A percentile compares a stretch with the other conserved stretches of the same genome.
Evolutionary conservation across 176 grass and related monocot species (phyloP).

Genomic region (Avena insularis): DNA sequence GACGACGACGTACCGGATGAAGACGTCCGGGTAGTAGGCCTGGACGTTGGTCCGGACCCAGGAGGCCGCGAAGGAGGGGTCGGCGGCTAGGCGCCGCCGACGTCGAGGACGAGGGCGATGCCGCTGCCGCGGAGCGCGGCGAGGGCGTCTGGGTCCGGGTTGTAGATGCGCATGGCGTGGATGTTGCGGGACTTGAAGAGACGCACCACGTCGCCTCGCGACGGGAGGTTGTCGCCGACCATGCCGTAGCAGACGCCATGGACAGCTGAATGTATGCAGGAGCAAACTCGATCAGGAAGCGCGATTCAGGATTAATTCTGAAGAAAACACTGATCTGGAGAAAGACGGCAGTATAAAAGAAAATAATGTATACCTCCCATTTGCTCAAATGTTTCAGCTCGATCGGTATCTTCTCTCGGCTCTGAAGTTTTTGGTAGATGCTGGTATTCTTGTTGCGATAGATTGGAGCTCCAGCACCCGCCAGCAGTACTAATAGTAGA

Average conservation of each 20-base stretch:
- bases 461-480: too few relatives aligned
- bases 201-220: slow-evolving; percentile 49
- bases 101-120: slow-evolving; percentile 54
- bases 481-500: too few relatives aligned
- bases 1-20: slow-evolving; percentile 50
- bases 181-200: slow-evolving; percentile 68
- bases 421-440: too few relatives aligned
- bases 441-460: too few relatives aligned
- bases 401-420: too few relatives aligned
- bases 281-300: too few relatives aligned
- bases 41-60: slow-evolving; percentile 56
- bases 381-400: too few relatives aligned
- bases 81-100: slow-evolving; percentile 25
- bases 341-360: too few relatives aligned
- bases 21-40: slow-evolving; percentile 19
- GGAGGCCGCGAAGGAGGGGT: neutral
- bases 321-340: too few relatives aligned
- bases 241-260: slow-evolving; percentile 70
- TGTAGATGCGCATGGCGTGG: slow-evolving; percentile 62
- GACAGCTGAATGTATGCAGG: neutral
- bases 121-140: slow-evolving; percentile 38
- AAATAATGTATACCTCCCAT: too few relatives aligned
- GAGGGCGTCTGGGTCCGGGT: slow-evolving; percentile 43
- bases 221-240: slow-evolving; percentile 55
- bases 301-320: too few relatives aligned